phyloP scores from a whole-genome alignment of 768 basidiomycete genomes.

The Pleurotus ostreatus region DNA sequence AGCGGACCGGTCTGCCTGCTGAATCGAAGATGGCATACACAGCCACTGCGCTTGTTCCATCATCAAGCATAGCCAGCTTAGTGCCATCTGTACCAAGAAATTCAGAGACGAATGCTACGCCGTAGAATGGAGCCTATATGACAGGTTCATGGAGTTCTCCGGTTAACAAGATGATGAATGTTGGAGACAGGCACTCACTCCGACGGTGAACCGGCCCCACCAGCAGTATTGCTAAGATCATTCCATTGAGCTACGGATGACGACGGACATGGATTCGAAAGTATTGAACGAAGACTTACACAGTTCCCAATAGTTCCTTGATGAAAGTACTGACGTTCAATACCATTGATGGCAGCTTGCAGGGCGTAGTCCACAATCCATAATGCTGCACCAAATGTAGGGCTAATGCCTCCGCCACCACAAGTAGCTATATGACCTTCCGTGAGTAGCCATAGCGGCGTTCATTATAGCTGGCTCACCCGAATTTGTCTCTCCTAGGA shows the following conservation, averaged over 20 bases:
- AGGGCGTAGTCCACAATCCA: slow-evolving; percentile 39
- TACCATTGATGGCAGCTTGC: slow-evolving; percentile 30
- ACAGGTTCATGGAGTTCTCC: neutral
- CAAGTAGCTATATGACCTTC: slow-evolving; percentile 27
- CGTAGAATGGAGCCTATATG: slow-evolving; percentile 29
- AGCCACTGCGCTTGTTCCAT: slow-evolving; percentile 24
- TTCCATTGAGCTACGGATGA: neutral
- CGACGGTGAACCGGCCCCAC: slow-evolving; percentile 30
- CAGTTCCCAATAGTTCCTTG: slow-evolving; percentile 37
- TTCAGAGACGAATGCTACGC: slow-evolving; percentile 32
- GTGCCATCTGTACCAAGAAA: slow-evolving; percentile 29
- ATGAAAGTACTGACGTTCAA: slow-evolving; percentile 34
- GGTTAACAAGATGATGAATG: neutral
- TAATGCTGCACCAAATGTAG: slow-evolving; percentile 34
- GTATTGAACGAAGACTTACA: slow-evolving; percentile 15
- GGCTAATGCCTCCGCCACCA: slow-evolving; percentile 36
- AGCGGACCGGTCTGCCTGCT: slow-evolving; percentile 19
- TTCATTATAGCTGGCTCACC: slow-evolving; percentile 15
- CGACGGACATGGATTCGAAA: neutral
- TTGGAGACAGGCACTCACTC: slow-evolving; percentile 5
- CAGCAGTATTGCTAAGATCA: slow-evolving; percentile 31
- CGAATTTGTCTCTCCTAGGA: slow-evolving; percentile 38
- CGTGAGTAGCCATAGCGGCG: too few species aligned
- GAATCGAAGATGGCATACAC: slow-evolving; percentile 26
- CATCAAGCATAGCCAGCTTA: slow-evolving; percentile 29